Evolutionary conservation across 2,329 filamentous ascomycete species (phyloP), one percentile per base, ranked within the genome.

Genomic region (Geosmithia morbida): DNA sequence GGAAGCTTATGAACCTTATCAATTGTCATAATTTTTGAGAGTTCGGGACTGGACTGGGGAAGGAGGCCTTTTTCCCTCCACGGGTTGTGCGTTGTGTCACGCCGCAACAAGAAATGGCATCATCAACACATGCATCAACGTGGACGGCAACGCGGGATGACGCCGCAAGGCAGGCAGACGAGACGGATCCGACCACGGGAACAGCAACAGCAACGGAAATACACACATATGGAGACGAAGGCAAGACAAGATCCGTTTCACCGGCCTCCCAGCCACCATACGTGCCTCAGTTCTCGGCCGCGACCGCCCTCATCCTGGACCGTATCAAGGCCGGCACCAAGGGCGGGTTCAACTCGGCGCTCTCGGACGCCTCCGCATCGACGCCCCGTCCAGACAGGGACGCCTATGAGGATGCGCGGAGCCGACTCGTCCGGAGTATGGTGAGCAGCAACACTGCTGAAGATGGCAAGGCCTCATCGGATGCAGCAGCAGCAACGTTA

Each of bases 241-340:
- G 8, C 22, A 26, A 26, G 22, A 26, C 22, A 7, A 11, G 29
- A 7, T n/a, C 39, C 41, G 44, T n/a, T 40, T 19, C 26, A n/a
- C 46, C 33, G 26, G 29, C 4, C 33, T 20, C 46, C 11, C 46
- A 43, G 17, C 26, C 46, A 10, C 39, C 42, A 13, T 51, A 51
- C 26, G 39, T 43, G 13, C 48, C 48, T 13, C 52, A 52, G 41
- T 54, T 54, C 48, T 52, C 45, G 19, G 26, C 43, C 39, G 29
- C 47, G 3, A 50, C 52, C 2, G 46, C 52, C 16, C 29, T 44
- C 13, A 54, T 54, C 45, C 43, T 54, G 37, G 47, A 49, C 40
- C 49, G 52, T 39, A 48, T 54, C 19, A 52, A 48, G 40, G 19
- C 39, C 6, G 41, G 44, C n/a, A 14, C 18, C 16, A 37, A 33